Evolutionary conservation across 495 filamentous ascomycete genomes (phyloP).

Genomic region (Lepidopterella palustris): DNA sequence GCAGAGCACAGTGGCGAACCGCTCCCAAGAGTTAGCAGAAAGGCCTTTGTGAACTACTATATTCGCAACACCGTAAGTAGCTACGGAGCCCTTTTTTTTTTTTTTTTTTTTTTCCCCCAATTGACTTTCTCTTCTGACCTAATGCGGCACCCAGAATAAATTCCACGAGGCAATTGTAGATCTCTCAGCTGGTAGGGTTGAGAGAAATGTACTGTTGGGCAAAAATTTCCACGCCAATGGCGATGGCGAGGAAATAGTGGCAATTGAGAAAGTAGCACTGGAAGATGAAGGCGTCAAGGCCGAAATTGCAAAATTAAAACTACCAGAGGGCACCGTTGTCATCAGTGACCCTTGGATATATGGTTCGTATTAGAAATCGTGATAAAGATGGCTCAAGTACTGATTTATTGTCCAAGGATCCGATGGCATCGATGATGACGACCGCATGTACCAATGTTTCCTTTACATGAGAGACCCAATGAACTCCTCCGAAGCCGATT

Average conservation of each 20-base stretch:
- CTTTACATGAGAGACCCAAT: slow-evolving; percentile 57
- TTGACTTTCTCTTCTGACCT: background rate
- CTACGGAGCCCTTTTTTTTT: slow-evolving; percentile 3
- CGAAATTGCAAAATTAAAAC: slow-evolving; percentile 56
- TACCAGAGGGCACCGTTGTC: slow-evolving; percentile 55
- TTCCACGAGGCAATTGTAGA: slow-evolving; percentile 62
- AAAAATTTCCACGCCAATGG: slow-evolving; percentile 50
- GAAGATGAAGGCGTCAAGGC: slow-evolving; percentile 52
- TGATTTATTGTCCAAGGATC: slow-evolving; percentile 39
- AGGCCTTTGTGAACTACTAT: slow-evolving; percentile 56
- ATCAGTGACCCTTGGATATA: slow-evolving; percentile 69
- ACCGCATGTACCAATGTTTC: slow-evolving; percentile 59
- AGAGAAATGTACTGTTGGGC: slow-evolving; percentile 53
- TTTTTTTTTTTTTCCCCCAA: too few relatives aligned
- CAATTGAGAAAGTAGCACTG: slow-evolving; percentile 51
- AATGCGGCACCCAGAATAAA: slow-evolving; percentile 45
- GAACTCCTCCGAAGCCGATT: slow-evolving; percentile 51
- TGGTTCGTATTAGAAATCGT: slow-evolving; percentile 38
- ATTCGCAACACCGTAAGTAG: slow-evolving; percentile 53
- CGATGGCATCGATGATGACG: slow-evolving; percentile 55
- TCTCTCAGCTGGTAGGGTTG: slow-evolving; percentile 46
- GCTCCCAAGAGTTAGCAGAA: slow-evolving; percentile 45
- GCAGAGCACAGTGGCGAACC: slow-evolving; percentile 36
- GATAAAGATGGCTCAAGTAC: background rate
- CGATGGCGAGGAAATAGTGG: slow-evolving; percentile 55